Conservation (phyloP, 2,329 filamentous ascomycete genomes). For the Trichoderma hamatum region DNA sequence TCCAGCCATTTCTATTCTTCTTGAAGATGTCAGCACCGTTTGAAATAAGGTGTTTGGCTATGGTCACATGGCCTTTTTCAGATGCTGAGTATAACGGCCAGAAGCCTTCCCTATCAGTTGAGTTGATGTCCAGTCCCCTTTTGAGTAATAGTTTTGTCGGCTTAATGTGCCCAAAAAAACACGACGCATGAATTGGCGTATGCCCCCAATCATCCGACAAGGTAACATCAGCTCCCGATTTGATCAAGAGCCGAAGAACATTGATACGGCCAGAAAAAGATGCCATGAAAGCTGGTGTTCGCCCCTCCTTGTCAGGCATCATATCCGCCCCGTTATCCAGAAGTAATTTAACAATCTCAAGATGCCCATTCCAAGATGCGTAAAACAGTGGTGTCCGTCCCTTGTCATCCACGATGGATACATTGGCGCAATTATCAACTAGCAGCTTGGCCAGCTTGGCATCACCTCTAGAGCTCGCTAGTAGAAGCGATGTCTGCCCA, state of each 20-base stretch:
- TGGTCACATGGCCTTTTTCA: background rate
- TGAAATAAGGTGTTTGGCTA: background rate
- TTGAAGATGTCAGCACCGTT: background rate
- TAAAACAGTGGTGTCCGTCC: background rate
- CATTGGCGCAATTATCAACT: too few relatives aligned
- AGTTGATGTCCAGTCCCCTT: background rate
- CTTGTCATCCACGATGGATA: background rate
- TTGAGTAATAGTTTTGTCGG: background rate
- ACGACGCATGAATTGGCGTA: background rate
- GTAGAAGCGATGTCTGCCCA: too few relatives aligned
- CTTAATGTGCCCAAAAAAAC: background rate
- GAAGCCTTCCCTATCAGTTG: background rate
- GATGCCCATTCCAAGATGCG: too few relatives aligned
- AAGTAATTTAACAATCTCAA: too few relatives aligned
- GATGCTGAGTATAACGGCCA: background rate
- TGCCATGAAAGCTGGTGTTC: background rate
- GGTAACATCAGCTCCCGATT: background rate
- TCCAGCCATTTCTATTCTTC: background rate
- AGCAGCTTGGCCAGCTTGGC: too few relatives aligned
- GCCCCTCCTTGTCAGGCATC: too few relatives aligned
- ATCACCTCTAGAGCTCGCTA: too few relatives aligned
- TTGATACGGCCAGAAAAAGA: background rate
- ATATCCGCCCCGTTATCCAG: background rate
- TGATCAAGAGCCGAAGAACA: background rate
- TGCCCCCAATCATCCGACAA: rapidly evolving